Conservation (phyloP, 2,329 filamentous ascomycete genomes). For the Ophiosphaerella narmari region DNA sequence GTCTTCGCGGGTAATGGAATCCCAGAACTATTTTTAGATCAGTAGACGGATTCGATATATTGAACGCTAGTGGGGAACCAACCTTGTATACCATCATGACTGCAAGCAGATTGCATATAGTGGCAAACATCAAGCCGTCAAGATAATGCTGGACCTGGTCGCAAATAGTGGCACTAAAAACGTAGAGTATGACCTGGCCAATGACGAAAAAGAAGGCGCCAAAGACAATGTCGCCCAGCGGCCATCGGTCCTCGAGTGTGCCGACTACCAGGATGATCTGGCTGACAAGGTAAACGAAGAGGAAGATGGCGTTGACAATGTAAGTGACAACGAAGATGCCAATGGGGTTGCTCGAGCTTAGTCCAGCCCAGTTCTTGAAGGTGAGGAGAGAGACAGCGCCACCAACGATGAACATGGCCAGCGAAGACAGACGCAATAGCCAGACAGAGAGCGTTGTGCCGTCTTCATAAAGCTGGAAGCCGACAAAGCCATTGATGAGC, state of each 20-base stretch:
- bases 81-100: slow-evolving; percentile 99
- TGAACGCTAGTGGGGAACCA: slow-evolving; percentile 24
- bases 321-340: slow-evolving; percentile 92
- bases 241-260: slow-evolving; percentile 94
- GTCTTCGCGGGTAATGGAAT: slow-evolving; percentile 97
- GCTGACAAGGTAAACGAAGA: slow-evolving; percentile 83
- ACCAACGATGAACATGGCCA: slow-evolving; percentile 81
- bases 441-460: slow-evolving; percentile 92
- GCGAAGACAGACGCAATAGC: slow-evolving; percentile 80
- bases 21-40: slow-evolving; percentile 76
- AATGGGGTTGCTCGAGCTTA: slow-evolving; percentile 82
- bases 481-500: slow-evolving; percentile 96
- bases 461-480: slow-evolving; percentile 97
- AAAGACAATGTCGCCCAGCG: slow-evolving; percentile 87
- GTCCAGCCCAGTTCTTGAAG: slow-evolving; percentile 87
- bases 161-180: slow-evolving; percentile 85
- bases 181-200: slow-evolving; percentile 91
- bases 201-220: slow-evolving; percentile 89
- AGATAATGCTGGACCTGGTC: slow-evolving; percentile 85
- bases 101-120: slow-evolving; percentile 86
- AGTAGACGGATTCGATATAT: slow-evolving; percentile 19
- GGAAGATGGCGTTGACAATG: slow-evolving; percentile 83
- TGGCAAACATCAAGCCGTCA: slow-evolving; percentile 92
- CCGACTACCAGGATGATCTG: slow-evolving; percentile 87
- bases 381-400: slow-evolving; percentile 89